These are phyloP conservation scores for Daedaleopsis nitida DNA, from an alignment of 768 basidiomycete species.

Conservation along the genomic window DNA sequence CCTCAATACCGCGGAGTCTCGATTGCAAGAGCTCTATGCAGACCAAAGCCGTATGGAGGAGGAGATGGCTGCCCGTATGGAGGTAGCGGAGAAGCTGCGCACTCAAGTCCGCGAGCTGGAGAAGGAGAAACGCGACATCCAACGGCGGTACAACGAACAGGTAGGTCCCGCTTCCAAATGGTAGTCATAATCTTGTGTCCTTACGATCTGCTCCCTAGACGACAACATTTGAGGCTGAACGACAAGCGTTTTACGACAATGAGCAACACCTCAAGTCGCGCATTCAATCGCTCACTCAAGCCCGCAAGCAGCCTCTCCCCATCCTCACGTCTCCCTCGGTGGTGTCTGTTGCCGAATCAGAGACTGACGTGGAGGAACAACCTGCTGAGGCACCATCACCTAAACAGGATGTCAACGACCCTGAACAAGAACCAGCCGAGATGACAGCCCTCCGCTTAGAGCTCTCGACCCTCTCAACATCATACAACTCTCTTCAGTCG, in stretches of 20 bases:
- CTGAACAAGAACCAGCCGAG: conserved; percentile 79
- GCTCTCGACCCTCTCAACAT: conserved; percentile 83
- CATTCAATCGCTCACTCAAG: conserved; percentile 76
- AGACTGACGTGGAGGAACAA: conserved; percentile 46
- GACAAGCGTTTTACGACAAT: conserved; percentile 90
- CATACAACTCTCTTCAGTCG: conserved; percentile 80
- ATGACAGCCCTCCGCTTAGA: conserved; percentile 84
- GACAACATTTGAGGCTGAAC: conserved; percentile 88
- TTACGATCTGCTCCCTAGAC: conserved; percentile 48
- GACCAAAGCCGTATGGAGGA: conserved; percentile 83
- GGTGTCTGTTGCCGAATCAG: conserved; percentile 28
- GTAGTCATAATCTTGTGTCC: conserved; percentile 14
- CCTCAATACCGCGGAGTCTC: conserved; percentile 67
- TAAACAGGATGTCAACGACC: conserved; percentile 58
- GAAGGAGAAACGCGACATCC: conserved; percentile 83
- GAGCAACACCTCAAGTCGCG: conserved; percentile 92
- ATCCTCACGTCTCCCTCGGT: conserved; percentile 32
- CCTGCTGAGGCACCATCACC: conserved; percentile 35
- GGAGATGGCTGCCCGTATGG: conserved; percentile 79
- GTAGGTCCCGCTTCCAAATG: conserved; percentile 37
- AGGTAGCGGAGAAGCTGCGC: conserved; percentile 81
- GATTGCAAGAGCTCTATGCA: conserved; percentile 75
- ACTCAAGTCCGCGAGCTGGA: conserved; percentile 82
- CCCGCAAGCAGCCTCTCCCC: conserved; percentile 52
- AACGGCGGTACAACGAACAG: conserved; percentile 88